Percentiles rank a stretch among this genome's conserved stretches.
Conservation (phyloP, 2,329 filamentous ascomycete species). For the Scytalidium sp. region DNA sequence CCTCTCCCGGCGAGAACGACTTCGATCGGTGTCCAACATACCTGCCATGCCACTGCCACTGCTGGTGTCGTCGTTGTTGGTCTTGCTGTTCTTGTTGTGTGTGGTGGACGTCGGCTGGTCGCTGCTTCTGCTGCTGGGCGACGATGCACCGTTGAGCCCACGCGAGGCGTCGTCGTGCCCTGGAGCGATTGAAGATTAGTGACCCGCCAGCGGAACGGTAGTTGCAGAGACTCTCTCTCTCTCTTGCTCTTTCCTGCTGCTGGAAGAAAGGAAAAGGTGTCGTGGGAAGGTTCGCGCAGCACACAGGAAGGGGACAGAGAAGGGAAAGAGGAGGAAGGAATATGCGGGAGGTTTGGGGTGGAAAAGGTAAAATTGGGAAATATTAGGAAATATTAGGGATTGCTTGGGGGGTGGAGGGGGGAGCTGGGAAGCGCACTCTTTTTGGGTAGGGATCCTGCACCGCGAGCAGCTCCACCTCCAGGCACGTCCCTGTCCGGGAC, state of each 20-base stretch:
- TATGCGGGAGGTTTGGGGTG: background rate
- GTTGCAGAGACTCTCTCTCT: no score
- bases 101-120: no score
- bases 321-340: constrained; percentile 11
- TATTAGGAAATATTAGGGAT: no score
- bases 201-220: background rate
- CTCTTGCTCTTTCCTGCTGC: no score
- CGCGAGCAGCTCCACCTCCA: constrained; percentile 20
- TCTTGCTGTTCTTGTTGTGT: background rate
- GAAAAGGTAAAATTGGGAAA: background rate
- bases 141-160: background rate
- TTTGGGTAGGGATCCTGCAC: constrained; percentile 25
- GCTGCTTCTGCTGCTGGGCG: background rate
- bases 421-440: constrained; percentile 20
- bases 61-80: background rate
- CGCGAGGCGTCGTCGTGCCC: background rate
- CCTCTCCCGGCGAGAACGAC: constrained; percentile 78
- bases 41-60: constrained; percentile 48
- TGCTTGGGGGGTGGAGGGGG: background rate
- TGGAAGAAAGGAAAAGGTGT: background rate
- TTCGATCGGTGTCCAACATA: constrained; percentile 72
- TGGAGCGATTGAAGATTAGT: no score
- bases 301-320: constrained; percentile 8
- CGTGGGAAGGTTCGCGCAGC: background rate
- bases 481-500: constrained; percentile 19